Percentiles rank a stretch among this genome's conserved stretches.
Conservation (phyloP, 2,329 filamentous ascomycete species). For the Exophiala xenobiotica region DNA sequence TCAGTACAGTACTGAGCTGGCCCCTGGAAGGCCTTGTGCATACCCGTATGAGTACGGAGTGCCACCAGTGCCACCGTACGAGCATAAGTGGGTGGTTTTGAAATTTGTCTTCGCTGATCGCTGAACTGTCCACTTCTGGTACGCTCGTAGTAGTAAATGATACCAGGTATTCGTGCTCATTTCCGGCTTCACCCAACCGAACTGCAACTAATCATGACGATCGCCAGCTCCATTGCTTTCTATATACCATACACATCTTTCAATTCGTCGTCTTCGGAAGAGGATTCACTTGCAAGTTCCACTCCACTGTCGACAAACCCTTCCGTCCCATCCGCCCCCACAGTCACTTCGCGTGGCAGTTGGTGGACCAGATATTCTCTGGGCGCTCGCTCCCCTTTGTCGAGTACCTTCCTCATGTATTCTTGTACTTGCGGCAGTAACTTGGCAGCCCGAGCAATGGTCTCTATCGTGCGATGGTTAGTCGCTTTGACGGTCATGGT, state of each 20-base stretch:
- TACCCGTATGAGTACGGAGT: too few species aligned
- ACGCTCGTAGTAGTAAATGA: too few species aligned
- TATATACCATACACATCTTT: constrained; percentile 27
- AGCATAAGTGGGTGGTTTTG: too few species aligned
- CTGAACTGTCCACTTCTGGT: too few species aligned
- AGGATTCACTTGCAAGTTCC: constrained; percentile 25
- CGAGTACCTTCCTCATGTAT: constrained; percentile 59
- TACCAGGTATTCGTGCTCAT: too few species aligned
- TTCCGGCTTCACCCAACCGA: constrained; percentile 6
- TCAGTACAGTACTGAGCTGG: too few species aligned
- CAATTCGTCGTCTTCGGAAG: constrained; percentile 30
- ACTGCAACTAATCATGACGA: background rate
- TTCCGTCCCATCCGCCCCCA: constrained; percentile 12
- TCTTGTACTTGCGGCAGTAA: constrained; percentile 53
- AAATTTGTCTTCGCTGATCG: too few species aligned
- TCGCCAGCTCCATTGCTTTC: constrained; percentile 1
- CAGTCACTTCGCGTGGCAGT: constrained; percentile 48
- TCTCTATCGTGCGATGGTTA: constrained; percentile 54
- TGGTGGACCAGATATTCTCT: constrained; percentile 57
- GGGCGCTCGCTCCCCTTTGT: constrained; percentile 55
- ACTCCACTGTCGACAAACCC: constrained; percentile 31
- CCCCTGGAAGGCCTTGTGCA: too few species aligned
- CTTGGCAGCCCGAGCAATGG: constrained; percentile 57
- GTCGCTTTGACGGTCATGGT: constrained; percentile 58
- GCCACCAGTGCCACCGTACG: too few species aligned